These are phyloP conservation scores for Aspergillus hancockii DNA, from an alignment of 495 filamentous ascomycete species.

Conservation along the genomic window DNA sequence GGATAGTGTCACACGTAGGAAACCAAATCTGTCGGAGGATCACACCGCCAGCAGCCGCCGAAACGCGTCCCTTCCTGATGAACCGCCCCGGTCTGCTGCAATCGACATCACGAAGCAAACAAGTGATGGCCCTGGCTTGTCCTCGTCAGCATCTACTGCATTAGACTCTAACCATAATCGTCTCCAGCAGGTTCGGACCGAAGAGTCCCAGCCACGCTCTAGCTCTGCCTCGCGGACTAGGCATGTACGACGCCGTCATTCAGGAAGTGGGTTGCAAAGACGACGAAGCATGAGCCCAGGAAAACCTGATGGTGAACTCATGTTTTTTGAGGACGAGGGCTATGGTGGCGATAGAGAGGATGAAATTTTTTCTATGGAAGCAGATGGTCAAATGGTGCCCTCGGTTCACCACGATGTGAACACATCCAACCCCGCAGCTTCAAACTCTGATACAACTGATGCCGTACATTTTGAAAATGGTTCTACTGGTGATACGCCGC, in stretches of 20 bases:
- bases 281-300: constrained; percentile 60
- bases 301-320: constrained; percentile 66
- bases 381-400: constrained; percentile 38
- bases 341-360: constrained; percentile 80
- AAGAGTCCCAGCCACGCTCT: constrained; percentile 32
- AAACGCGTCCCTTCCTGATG: constrained; percentile 13
- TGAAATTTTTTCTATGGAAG: constrained; percentile 74
- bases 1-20: constrained; percentile 31
- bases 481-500: background rate
- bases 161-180: constrained; percentile 38
- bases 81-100: constrained; percentile 26
- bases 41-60: constrained; percentile 29
- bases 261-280: constrained; percentile 73
- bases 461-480: background rate
- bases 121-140: constrained; percentile 33
- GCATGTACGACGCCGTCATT: constrained; percentile 64
- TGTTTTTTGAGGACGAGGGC: constrained; percentile 84
- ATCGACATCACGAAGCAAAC: constrained; percentile 32
- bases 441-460: constrained; percentile 6
- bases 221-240: constrained; percentile 36
- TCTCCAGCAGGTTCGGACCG: constrained; percentile 34
- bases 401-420: constrained; percentile 7
- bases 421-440: constrained; percentile 7
- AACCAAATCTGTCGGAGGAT: constrained; percentile 37
- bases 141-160: constrained; percentile 47